phyloP scores from a whole-genome alignment of 2,329 filamentous ascomycete species.

The Fusarium pilosicola region DNA sequence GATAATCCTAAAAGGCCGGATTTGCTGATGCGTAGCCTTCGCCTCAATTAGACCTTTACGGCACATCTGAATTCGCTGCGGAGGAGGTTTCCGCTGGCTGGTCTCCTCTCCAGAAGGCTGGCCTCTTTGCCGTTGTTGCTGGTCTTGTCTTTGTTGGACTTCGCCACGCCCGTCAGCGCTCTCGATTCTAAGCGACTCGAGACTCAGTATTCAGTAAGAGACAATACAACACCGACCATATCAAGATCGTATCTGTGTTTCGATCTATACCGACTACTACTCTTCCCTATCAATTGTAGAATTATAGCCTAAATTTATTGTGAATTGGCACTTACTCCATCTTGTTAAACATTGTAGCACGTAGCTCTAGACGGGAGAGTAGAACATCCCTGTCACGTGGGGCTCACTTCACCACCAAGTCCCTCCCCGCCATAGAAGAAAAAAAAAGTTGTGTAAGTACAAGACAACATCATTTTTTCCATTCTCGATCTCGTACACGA shows the following conservation, averaged over 20 bases:
- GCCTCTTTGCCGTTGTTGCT: slow-evolving; percentile 35
- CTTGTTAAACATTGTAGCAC: not conserved
- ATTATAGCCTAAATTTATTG: not conserved
- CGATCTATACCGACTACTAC: not conserved
- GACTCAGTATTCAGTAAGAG: slow-evolving; percentile 4
- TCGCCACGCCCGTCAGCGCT: slow-evolving; percentile 34
- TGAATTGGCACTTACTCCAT: not conserved
- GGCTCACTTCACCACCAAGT: slow-evolving; percentile 23
- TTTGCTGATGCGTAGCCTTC: slow-evolving; percentile 49
- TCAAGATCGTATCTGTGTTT: not conserved
- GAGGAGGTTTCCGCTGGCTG: slow-evolving; percentile 32
- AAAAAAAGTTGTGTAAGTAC: slow-evolving; percentile 49
- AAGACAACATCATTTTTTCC: slow-evolving; percentile 4
- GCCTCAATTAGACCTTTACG: slow-evolving; percentile 43
- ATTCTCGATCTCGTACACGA: not conserved
- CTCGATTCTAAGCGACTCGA: slow-evolving; percentile 28
- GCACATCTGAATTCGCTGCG: slow-evolving; percentile 36
- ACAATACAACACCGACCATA: slow-evolving; percentile 28
- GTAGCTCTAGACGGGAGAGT: not conserved
- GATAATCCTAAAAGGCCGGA: slow-evolving; percentile 30
- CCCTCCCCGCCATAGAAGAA: slow-evolving; percentile 33
- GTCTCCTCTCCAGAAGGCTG: slow-evolving; percentile 38
- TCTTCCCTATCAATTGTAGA: not conserved
- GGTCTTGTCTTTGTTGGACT: slow-evolving; percentile 36
- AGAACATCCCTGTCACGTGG: slow-evolving; percentile 47